phyloP scores from a whole-genome alignment of 169 alveolate species.

The Perkinsus chesapeaki region DNA sequence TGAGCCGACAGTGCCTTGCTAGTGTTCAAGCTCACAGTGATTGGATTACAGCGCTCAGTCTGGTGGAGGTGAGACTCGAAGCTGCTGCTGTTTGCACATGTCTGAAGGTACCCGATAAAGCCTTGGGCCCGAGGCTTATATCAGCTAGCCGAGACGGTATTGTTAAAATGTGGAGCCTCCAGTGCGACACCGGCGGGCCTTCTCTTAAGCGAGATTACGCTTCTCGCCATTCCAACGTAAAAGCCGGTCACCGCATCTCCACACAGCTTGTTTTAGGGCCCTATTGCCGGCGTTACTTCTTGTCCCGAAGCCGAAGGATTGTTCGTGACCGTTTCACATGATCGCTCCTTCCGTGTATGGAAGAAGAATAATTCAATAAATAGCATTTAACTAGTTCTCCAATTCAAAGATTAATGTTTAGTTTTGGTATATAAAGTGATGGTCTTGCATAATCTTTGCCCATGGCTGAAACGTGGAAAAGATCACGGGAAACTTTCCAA shows the following conservation, averaged over 20 bases:
- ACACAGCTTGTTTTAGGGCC: too few species aligned
- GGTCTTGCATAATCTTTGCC: too few species aligned
- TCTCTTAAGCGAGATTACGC: not conserved
- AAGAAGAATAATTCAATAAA: not conserved
- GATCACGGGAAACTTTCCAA: too few species aligned
- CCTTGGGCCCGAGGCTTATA: not conserved
- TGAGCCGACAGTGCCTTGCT: not conserved
- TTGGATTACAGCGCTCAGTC: not conserved
- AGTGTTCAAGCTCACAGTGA: not conserved
- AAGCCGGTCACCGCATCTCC: not conserved
- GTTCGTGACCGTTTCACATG: not conserved
- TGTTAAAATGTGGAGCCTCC: not conserved
- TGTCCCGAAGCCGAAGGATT: not conserved
- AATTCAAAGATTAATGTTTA: too few species aligned
- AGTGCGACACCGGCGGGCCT: too few species aligned
- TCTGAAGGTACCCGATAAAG: not conserved
- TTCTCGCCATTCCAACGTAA: not conserved
- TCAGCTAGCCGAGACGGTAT: not conserved
- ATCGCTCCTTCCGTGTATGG: not conserved
- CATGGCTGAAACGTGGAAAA: too few species aligned
- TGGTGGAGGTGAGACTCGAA: not conserved
- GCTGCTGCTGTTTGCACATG: not conserved
- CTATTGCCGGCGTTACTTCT: not conserved
- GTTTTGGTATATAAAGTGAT: too few species aligned
- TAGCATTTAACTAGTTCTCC: too few species aligned